Conservation (phyloP, 108 stramenopile species). For the Pseudonitzschia pungens region DNA sequence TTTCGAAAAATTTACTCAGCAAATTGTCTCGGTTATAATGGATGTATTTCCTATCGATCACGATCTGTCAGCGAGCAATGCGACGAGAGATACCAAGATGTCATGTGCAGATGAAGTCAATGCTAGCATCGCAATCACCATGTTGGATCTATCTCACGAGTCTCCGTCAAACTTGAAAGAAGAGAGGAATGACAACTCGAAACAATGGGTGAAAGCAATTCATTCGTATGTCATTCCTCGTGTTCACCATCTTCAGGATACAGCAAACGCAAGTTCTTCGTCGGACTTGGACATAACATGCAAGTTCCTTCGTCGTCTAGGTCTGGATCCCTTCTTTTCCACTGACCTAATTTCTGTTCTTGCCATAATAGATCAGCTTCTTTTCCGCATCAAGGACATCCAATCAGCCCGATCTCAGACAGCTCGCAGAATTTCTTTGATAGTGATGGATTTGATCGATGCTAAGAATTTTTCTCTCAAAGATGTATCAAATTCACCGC, state of each 20-base stretch:
- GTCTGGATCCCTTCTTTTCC: neutral
- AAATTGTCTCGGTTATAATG: conserved; percentile 12
- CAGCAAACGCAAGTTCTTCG: conserved; percentile 1
- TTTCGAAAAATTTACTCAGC: conserved; percentile 10
- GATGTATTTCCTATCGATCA: conserved; percentile 18
- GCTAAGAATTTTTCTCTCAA: neutral
- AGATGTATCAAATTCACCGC: neutral
- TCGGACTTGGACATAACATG: conserved; percentile 15
- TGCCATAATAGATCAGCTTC: neutral
- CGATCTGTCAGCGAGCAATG: neutral
- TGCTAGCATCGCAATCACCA: conserved; percentile 14
- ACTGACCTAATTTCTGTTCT: neutral
- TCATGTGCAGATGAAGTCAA: conserved; percentile 1
- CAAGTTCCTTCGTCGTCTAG: conserved; percentile 5
- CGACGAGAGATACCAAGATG: neutral
- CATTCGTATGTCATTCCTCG: conserved; percentile 7
- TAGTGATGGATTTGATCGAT: conserved; percentile 16
- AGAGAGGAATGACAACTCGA: neutral
- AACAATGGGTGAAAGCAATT: conserved; percentile 4
- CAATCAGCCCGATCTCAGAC: conserved; percentile 21
- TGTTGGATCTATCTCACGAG: conserved; percentile 1
- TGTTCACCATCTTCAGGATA: neutral
- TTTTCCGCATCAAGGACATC: conserved; percentile 8
- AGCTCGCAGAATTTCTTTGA: conserved; percentile 23
- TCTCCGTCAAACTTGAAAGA: neutral